These are phyloP conservation scores for Prototheca wickerhamii DNA, from an alignment of 163 green algal genomes.

Conservation along the genomic window DNA sequence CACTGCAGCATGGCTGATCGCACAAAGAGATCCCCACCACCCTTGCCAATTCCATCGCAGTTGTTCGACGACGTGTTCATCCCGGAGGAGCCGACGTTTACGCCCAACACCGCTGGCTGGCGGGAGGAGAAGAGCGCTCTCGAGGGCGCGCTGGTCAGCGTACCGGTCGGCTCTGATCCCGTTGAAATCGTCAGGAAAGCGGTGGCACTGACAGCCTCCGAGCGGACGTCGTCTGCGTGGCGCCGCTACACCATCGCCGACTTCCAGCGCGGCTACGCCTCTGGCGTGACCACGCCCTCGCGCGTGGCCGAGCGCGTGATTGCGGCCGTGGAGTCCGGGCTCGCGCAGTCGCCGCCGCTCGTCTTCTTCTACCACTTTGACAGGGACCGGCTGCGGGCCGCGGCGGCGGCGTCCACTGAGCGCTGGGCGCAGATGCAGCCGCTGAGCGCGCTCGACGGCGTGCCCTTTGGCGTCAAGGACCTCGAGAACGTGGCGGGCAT, in stretches of 20 bases:
- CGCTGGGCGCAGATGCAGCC: constrained; percentile 28
- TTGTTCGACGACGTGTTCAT: constrained; percentile 21
- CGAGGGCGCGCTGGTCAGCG: background rate
- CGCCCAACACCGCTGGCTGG: constrained; percentile 4
- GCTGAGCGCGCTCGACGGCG: constrained; percentile 53
- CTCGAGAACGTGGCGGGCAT: constrained; percentile 45
- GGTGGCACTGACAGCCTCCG: background rate
- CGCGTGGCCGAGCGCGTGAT: constrained; percentile 42
- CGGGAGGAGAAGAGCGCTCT: background rate
- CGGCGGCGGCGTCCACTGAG: constrained; percentile 27
- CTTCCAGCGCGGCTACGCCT: constrained; percentile 17
- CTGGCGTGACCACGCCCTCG: constrained; percentile 21
- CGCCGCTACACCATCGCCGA: constrained; percentile 13
- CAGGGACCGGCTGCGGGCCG: constrained; percentile 19
- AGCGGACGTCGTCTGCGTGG: too few relatives aligned
- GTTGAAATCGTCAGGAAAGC: background rate
- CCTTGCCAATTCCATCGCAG: background rate
- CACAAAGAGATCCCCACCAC: background rate
- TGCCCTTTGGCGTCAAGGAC: constrained; percentile 68
- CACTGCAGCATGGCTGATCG: background rate
- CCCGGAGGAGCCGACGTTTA: constrained; percentile 20
- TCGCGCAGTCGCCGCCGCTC: constrained; percentile 7
- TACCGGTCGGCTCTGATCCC: background rate
- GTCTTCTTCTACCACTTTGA: constrained; percentile 22
- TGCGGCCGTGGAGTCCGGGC: constrained; percentile 4